Base-by-base conservation (phyloP, 805 yeast genomes). In the Kregervanrija fluxuum region DNA sequence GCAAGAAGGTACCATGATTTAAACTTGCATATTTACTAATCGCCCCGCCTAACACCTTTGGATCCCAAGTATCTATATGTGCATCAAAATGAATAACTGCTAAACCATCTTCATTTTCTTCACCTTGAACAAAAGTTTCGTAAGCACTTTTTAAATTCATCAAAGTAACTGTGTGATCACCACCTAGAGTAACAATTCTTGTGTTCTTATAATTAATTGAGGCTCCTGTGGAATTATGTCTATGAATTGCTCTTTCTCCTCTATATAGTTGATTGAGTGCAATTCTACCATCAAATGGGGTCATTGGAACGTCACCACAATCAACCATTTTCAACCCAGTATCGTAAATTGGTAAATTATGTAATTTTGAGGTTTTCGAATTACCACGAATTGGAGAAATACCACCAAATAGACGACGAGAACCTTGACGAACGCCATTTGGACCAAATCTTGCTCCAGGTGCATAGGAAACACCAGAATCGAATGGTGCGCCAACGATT, bases 11-110 rank as follows among this genome's bases (percentile, higher is more conserved):
- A 5, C 87, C 88, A 57, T 82, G 87, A 54, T 80, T 82, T 34
- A 62, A 42, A 16, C 57, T 48, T 64, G 79, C 75, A 54, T 82
- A 80, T 50, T 74, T 68, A 11, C 81, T 65, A 17, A 80, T 60
- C 6, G 78, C 82, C 4, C 86, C 87, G 10, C 86, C 86, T 33
- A 80, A 65, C 14, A 70, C 73, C 42, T 67, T 59, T 5, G 88
- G 88, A 50, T 79, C 71, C 83, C 86, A 81, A 2, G 87, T 80
- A 61, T 82, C 88, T 37, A 81, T 70, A 58, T 81, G 88, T 22
- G 82, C 71, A 56, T 80, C 87, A 50, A 80, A 80, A 56, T 80
- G 84, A 13, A 78, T 58, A n/a, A 78, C 79, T 5, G 76, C 70
- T 8, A 78, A 44, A 74, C 56, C 59, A 33, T 66, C 64, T 1